Evolutionary conservation across 139 green algal genomes (phyloP).

Genomic region (Asterochloris erici): DNA sequence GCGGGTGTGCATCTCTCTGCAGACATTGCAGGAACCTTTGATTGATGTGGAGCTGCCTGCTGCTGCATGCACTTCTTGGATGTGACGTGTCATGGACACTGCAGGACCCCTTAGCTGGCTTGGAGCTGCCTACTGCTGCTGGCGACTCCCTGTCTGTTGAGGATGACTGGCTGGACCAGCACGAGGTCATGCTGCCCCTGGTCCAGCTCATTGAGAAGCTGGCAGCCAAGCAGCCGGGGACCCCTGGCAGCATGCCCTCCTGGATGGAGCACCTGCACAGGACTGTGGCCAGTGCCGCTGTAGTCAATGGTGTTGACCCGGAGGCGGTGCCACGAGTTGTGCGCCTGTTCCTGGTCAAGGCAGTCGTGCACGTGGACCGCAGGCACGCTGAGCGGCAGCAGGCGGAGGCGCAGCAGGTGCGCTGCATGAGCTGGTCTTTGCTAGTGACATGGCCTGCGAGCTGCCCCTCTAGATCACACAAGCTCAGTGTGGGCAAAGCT

Average conservation of each 20-base stretch:
- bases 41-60: too few species aligned
- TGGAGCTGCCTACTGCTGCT: neutral
- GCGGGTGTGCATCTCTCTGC: too few species aligned
- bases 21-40: too few species aligned
- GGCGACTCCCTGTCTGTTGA: slow-evolving; percentile 17
- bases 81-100: too few species aligned
- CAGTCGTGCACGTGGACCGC: slow-evolving; percentile 18
- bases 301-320: too few species aligned
- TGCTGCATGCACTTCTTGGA: too few species aligned
- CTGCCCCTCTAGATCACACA: too few species aligned
- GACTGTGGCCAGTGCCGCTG: neutral
- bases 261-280: slow-evolving; percentile 20
- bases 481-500: too few species aligned
- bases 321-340: neutral
- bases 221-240: neutral
- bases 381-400: slow-evolving; percentile 8
- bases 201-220: slow-evolving; percentile 34
- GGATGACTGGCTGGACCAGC: slow-evolving; percentile 33
- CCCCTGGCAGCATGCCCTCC: slow-evolving; percentile 7
- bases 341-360: slow-evolving; percentile 24
- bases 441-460: too few species aligned
- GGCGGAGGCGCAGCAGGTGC: neutral
- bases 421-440: too few species aligned
- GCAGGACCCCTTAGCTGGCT: neutral
- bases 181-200: slow-evolving; percentile 30